These are phyloP conservation scores for Elaeis guineensis DNA, from an alignment of 176 grass and related monocot genomes.

Conservation along the genomic window DNA sequence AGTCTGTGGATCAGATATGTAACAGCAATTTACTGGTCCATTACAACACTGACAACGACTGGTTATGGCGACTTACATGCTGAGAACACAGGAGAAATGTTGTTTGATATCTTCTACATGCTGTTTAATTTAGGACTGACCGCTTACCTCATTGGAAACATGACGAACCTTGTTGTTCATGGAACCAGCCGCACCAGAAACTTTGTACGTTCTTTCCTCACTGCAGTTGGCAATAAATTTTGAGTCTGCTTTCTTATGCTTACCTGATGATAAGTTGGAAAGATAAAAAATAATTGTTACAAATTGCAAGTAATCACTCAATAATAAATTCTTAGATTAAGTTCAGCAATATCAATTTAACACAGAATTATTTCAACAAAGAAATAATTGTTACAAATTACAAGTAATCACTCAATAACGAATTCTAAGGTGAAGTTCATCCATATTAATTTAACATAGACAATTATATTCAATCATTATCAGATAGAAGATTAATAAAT, in stretches of 20 bases:
- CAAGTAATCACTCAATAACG: too few relatives aligned
- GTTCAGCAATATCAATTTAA: too few relatives aligned
- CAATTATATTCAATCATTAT: too few relatives aligned
- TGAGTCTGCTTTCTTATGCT: not conserved
- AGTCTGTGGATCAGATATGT: constrained; percentile 75
- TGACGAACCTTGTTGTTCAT: constrained; percentile 88
- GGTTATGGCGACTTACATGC: constrained; percentile 86
- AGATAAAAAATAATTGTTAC: too few relatives aligned
- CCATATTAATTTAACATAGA: too few relatives aligned
- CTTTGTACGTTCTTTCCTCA: constrained; percentile 50
- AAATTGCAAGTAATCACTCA: too few relatives aligned
- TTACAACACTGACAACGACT: constrained; percentile 81
- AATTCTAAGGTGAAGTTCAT: too few relatives aligned
- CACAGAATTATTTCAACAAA: too few relatives aligned
- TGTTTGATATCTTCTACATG: constrained; percentile 75
- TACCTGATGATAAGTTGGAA: constrained; percentile 3
- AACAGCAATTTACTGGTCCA: constrained; percentile 81
- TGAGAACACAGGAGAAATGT: constrained; percentile 76
- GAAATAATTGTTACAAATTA: too few relatives aligned
- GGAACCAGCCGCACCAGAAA: constrained; percentile 73
- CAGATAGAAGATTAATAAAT: too few relatives aligned
- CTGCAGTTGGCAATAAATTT: not conserved
- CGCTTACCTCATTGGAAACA: constrained; percentile 84
- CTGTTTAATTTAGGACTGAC: constrained; percentile 81
- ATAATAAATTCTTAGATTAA: too few relatives aligned